Base-by-base conservation (phyloP, 2,329 filamentous ascomycete genomes). In the Fusarium stilboides region DNA sequence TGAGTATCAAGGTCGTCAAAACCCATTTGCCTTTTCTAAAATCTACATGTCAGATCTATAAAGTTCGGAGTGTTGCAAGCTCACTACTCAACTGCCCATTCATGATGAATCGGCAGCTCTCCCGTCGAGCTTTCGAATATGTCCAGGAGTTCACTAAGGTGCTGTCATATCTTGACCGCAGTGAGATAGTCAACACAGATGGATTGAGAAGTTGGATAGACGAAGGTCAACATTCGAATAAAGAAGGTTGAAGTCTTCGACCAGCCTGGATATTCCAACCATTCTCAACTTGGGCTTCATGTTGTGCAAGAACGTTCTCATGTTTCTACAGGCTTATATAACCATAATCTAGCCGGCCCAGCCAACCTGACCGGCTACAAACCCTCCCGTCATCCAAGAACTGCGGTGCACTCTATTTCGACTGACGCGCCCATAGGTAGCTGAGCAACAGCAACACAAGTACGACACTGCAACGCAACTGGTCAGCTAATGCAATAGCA, bases 181-280 rank as follows among this genome's bases (percentile, higher is more conserved):
- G 56, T 31, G 56, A 58, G 50, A 58, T 56, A 17, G 50, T 56
- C 0, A 58, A 58, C 17, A 56, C 56, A 0, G 31, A 44, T 17
- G 40, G 56, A 0, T 9, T 58, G 2, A 37, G 51, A 19, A 58
- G 56, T 26, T 58, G 56, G 56, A 56, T 58, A 37, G 56, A 49
- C 26, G 52, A 55, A 22, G 52, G 52, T 1, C 52, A 55, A 2
- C 52, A 55, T 15, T 7, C 46, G 3, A 24, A n/a, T 15, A 36
- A 36, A 12, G 34, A 36, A 36, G 14, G 8, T 36, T 17, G 34
- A 15, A 36, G 10, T 13, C 5, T 13, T 31, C 4, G 28, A 13
- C 28, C 4, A 5, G 28, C 10, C 28, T 31, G 10, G 10, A 31
- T 13, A 31, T 5, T 10, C 13, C 6, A 13, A 13, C 28, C 10